phyloP scores from a whole-genome alignment of 2,329 filamentous ascomycete species.

The Colletotrichum spinosum region DNA sequence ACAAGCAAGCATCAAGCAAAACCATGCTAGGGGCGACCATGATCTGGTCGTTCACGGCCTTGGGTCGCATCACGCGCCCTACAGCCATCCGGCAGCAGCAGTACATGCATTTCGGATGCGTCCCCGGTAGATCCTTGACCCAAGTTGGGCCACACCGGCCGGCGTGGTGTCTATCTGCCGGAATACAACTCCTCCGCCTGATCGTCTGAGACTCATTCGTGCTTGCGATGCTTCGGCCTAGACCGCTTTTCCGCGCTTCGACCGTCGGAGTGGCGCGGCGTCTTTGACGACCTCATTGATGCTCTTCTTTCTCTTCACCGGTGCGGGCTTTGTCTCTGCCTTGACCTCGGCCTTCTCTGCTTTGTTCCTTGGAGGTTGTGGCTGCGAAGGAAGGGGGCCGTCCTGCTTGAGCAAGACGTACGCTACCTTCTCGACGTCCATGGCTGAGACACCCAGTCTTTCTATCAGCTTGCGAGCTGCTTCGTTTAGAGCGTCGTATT shows the following conservation, averaged over 20 bases:
- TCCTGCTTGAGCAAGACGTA: constrained; percentile 71
- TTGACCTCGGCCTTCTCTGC: background rate
- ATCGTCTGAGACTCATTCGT: background rate
- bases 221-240: constrained; percentile 16
- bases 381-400: background rate
- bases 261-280: constrained; percentile 40
- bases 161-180: constrained; percentile 1
- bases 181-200: constrained; percentile 11
- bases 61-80: background rate
- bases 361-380: background rate
- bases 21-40: background rate
- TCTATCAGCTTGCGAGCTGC: constrained; percentile 55
- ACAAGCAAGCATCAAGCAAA: background rate
- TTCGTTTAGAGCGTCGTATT: constrained; percentile 70
- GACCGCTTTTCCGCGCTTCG: constrained; percentile 43
- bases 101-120: background rate
- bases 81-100: no score
- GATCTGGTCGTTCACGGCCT: constrained; percentile 1
- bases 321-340: constrained; percentile 26
- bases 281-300: constrained; percentile 36
- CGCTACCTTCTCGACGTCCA: constrained; percentile 77
- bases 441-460: constrained; percentile 66
- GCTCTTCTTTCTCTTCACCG: constrained; percentile 40
- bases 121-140: constrained; percentile 35
- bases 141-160: constrained; percentile 36